A percentile compares a stretch with the other conserved stretches of the same genome.
phyloP scores from a whole-genome alignment of 2,329 filamentous ascomycete genomes.

The Ophiostoma himal-ulmi region DNA sequence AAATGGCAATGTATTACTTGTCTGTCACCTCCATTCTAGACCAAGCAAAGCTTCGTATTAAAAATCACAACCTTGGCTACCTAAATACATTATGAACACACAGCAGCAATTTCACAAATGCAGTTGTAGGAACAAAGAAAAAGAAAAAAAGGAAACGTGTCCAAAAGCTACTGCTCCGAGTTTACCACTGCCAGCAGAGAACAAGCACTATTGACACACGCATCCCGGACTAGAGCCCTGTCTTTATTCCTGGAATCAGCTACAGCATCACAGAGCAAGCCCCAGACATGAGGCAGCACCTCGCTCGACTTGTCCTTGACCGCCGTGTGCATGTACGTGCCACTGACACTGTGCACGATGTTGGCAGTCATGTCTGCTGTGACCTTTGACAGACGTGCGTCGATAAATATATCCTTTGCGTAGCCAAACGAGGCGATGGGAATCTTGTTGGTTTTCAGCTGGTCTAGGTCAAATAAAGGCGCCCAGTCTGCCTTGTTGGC shows the following conservation, averaged over 20 bases:
- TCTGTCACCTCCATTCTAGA: too few species aligned
- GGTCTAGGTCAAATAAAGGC: conserved; percentile 18
- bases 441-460: conserved; percentile 23
- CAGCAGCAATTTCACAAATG: neutral
- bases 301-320: conserved; percentile 19
- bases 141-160: neutral
- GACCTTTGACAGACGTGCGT: conserved; percentile 14
- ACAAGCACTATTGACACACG: neutral
- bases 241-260: neutral
- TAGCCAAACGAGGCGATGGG: conserved; percentile 24
- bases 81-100: too few species aligned
- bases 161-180: neutral
- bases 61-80: too few species aligned
- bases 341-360: neutral
- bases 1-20: too few species aligned
- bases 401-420: conserved; percentile 24
- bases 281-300: conserved; percentile 15
- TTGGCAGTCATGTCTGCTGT: neutral
- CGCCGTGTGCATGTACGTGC: conserved; percentile 23
- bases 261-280: neutral
- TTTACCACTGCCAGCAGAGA: neutral
- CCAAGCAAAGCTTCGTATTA: too few species aligned
- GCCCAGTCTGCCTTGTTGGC: conserved; percentile 20
- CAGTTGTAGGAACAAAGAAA: neutral
- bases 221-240: neutral